These are phyloP conservation scores for Penicillium sp. DNA, from an alignment of 2,329 filamentous ascomycete genomes.

Conservation along the genomic window DNA sequence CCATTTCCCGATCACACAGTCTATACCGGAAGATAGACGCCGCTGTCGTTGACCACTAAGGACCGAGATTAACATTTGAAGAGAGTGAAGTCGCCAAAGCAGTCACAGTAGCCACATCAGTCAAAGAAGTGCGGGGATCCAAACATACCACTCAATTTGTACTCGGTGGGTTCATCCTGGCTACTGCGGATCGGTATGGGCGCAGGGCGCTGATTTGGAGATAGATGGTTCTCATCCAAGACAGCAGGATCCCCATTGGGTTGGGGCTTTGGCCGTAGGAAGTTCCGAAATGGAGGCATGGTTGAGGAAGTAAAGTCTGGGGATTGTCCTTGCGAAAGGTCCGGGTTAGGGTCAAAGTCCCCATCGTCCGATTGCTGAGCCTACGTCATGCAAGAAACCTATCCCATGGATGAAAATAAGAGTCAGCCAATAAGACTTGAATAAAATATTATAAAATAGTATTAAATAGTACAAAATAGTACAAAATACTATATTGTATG, in stretches of 20 bases:
- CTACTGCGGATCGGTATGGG: constrained; percentile 60
- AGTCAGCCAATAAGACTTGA: background rate
- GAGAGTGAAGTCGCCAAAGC: background rate
- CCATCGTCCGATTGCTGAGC: background rate
- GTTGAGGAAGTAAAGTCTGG: constrained; percentile 16
- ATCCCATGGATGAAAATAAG: background rate
- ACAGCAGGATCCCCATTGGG: constrained; percentile 36
- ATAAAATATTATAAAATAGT: no score
- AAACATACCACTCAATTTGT: constrained; percentile 74
- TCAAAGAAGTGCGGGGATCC: background rate
- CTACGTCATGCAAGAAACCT: constrained; percentile 2
- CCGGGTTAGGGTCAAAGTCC: background rate
- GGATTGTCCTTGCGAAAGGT: background rate
- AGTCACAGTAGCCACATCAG: background rate
- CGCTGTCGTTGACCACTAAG: constrained; percentile 90
- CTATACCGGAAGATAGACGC: constrained; percentile 85
- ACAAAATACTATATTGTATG: background rate
- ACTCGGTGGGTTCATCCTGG: constrained; percentile 66
- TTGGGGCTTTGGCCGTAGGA: constrained; percentile 62
- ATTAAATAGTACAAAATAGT: no score
- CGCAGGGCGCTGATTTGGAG: constrained; percentile 44
- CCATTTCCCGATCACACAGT: background rate
- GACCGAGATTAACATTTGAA: constrained; percentile 26
- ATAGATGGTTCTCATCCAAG: constrained; percentile 56
- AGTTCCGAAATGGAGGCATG: constrained; percentile 71